Conservation (phyloP, 2,329 filamentous ascomycete genomes). For the Myriosclerotinia duriaeana region DNA sequence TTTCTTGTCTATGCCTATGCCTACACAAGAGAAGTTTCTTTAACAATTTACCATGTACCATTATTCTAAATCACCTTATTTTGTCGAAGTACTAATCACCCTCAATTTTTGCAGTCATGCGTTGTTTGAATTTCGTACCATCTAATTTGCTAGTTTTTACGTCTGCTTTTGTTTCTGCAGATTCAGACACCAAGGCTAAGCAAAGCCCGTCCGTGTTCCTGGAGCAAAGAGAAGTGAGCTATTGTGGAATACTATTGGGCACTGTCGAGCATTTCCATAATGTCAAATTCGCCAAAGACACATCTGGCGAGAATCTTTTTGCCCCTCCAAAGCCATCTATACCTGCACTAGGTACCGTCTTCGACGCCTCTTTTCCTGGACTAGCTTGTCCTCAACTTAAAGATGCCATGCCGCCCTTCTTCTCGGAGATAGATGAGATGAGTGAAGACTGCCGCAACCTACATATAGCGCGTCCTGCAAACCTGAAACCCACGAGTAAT, state of each 20-base stretch:
- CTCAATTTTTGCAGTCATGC: not conserved
- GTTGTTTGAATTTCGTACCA: not conserved
- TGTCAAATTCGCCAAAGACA: conserved; percentile 21
- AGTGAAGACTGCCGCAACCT: conserved; percentile 23
- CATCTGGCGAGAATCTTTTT: conserved; percentile 13
- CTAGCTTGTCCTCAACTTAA: conserved; percentile 21
- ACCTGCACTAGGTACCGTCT: not conserved
- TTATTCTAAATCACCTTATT: not conserved
- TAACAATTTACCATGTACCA: not conserved
- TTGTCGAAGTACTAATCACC: not conserved
- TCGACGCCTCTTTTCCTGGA: conserved; percentile 13
- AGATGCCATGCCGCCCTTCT: conserved; percentile 19
- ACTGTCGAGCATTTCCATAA: conserved; percentile 19
- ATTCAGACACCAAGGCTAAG: not conserved
- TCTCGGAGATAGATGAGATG: conserved; percentile 8
- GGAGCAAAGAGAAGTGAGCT: not conserved
- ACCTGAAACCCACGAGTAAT: conserved; percentile 1
- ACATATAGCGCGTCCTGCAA: conserved; percentile 10
- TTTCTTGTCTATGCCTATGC: not conserved
- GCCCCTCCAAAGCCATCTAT: conserved; percentile 15
- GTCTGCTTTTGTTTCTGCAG: not conserved
- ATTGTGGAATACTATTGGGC: conserved; percentile 9
- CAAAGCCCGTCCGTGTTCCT: not conserved
- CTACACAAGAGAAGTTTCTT: not conserved
- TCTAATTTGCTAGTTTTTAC: not conserved